Evolutionary conservation across 1,139 yeast species (phyloP), one percentile per base, ranked within the genome.

Genomic region (Meyerozyma carpophila): DNA sequence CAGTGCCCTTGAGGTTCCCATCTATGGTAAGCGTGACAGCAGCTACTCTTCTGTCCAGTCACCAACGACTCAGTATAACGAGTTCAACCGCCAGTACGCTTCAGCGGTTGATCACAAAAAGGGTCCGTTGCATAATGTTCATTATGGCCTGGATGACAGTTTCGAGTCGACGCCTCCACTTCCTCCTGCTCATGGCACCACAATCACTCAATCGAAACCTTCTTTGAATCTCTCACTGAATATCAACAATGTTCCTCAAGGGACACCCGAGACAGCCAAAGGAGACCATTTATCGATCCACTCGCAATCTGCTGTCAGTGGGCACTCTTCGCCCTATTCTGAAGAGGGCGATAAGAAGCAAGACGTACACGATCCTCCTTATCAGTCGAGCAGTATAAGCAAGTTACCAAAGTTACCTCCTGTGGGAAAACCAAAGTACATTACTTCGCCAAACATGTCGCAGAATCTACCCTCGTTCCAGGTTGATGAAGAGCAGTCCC

Each of bases 61-160:
- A 1, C 77, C 78, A n/a, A 66, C 64, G 66, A 69, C 83, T 1
- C 82, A 80, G 49, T 78, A 76, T 54, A 60, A 75, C 32, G 81
- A 77, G 49, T 76, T 79, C 58, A 73, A 72, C 51, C 68, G 69
- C 39, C 76, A 75, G 44, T 75, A 74, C 51, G 62, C 63, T 34
- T 59, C 59, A 37, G 44, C 47, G 20, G 55, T 58, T 10, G 60
- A 55, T 18, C 45, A 43, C 6, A 47, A 40, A 31, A 40, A 39
- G 16, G 43, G 37, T 9, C 36, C 38, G 24, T 32, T 42, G 27
- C 24, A 47, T 27, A 41, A 38, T 4, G 44, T 47, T 27, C 39
- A 40, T 25, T 27, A 53, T 32, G 44, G 46, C 14, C 54, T 54
- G 5, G 56, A 47, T 8, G 58, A 52, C 10, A 49, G 46, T 11